Base-by-base conservation (phyloP, 2,329 filamentous ascomycete species). In the Penicillium sp. region DNA sequence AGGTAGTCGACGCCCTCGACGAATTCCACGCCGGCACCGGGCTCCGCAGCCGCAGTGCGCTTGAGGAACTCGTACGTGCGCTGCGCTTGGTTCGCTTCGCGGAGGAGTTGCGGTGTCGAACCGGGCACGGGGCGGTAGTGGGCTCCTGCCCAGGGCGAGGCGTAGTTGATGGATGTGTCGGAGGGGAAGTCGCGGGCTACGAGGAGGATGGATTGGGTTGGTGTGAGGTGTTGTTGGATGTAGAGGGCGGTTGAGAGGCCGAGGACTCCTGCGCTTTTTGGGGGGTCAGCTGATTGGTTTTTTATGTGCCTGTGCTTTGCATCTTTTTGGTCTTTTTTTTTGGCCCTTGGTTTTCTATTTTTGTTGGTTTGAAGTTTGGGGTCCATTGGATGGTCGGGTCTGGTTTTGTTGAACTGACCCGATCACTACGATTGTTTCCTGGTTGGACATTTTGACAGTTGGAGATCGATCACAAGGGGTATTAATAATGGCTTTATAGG, bases 111-210 rank as follows among this genome's bases (percentile, higher is more conserved):
- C 22, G 72, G 56, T 1, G 65, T 64, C 18, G 63, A 59, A 7
- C 66, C 69, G 1, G 73, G 74, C 3, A 75, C 67, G 0, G 75
- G 74, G 1, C 75, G 70, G 53, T 74, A 76, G 58, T 77, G 75
- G 1, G 73, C 75, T 19, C 74, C 74, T 1, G 74, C 73, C 69
- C 72, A 75, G 27, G 71, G 70, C 2, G 72, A 75, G 34, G 75
- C 67, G 57, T 76, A 77, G 61, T 74, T 69, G 38, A 71, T 57
- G 13, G 72, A 74, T 7, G 68, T 65, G 38, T 65, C 57, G 41
- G 62, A 60, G 16, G 72, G 72, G 44, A 74, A 68, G 37, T 74
- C 68, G 18, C 67, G 60, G 29, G 74, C 72, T 38, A 74, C 56
- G 13, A 76, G 62, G 10, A 71, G 60, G 45, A 75, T 64, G 28